Base-by-base conservation (phyloP, 139 green algal species). In the Protoeuglena noctilucae region DNA sequence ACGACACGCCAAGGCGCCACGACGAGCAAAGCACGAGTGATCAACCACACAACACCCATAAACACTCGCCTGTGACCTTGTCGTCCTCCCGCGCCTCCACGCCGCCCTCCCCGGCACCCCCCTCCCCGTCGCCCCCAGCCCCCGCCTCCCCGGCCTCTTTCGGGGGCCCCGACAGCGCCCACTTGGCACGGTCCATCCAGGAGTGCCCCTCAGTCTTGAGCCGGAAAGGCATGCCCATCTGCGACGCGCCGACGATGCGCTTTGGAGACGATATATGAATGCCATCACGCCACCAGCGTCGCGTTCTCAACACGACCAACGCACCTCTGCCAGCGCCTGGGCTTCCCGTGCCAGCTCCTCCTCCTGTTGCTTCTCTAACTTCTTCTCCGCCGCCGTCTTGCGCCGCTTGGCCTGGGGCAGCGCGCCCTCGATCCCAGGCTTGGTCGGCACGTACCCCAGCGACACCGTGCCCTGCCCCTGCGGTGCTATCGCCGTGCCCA, bases 61-160 rank as follows among this genome's bases (percentile, higher is more conserved):
- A 43, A 7, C 34, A 43, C 34, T 7, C 12, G 9, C 34, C 34
- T 43, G 34, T 43, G 34, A 19, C 12, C 34, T 43, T 43, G 9
- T 7, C 34, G 34, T 12, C 34, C 9, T 43, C 34, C 34, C 34
- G 9, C 34, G 34, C 34, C 9, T 43, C 34, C 34, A 7, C 34
- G 12, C 34, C 22, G 21, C 31, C 34, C 34, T 53, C 66, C 23
- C 53, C 50, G n/a, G 62, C 69, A 0, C 57, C 61, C 27, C 71
- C 71, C 26, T 62, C 75, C 31, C 69, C 40, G 18, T 65, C n/a
- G n/a, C n/a, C n/a, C n/a, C n/a, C n/a, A n/a, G n/a, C n/a, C n/a
- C n/a, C 68, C 16, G 64, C 65, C 6, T 60, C 68, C 23, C 58
- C 59, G 25, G 61, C 74, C 64, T 78, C 57, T 54, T 82, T 76